A percentile compares a stretch with the other conserved stretches of the same genome.
phyloP scores from a whole-genome alignment of 164 flowering plant species.

The Magnolia changhungtana region DNA sequence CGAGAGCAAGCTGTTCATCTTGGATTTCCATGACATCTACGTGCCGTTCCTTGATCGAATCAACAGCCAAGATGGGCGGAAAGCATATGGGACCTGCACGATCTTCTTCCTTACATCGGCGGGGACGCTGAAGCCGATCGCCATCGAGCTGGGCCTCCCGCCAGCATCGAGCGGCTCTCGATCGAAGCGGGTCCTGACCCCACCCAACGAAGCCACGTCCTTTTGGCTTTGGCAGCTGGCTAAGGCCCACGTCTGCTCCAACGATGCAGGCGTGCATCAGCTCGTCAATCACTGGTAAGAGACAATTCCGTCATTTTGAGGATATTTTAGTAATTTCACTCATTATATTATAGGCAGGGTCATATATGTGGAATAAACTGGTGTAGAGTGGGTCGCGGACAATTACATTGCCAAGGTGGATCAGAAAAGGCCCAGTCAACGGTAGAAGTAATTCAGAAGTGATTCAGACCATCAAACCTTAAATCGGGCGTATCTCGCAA shows the following conservation, averaged over 20 bases:
- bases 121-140: conserved; percentile 84
- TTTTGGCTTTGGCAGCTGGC: conserved; percentile 90
- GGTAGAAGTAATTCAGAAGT: too few species aligned
- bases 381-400: too few species aligned
- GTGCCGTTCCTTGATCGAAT: conserved; percentile 78
- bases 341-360: too few species aligned
- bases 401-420: too few species aligned
- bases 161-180: conserved; percentile 21
- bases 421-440: too few species aligned
- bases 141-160: conserved; percentile 91
- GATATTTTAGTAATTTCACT: too few species aligned
- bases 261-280: conserved; percentile 93
- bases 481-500: too few species aligned
- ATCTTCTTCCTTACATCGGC: conserved; percentile 53
- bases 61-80: conserved; percentile 74
- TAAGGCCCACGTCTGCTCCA: conserved; percentile 86
- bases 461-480: too few species aligned
- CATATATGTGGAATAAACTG: too few species aligned
- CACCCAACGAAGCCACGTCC: conserved; percentile 64
- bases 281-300: conserved; percentile 82
- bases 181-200: conserved; percentile 67
- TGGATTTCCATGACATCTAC: conserved; percentile 79
- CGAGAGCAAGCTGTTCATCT: conserved; percentile 59
- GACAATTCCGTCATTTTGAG: too few species aligned
- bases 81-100: conserved; percentile 86